A percentile compares a stretch with the other conserved stretches of the same genome.
Conservation (phyloP, 129 eudicot species). For the Tagetes erecta region DNA sequence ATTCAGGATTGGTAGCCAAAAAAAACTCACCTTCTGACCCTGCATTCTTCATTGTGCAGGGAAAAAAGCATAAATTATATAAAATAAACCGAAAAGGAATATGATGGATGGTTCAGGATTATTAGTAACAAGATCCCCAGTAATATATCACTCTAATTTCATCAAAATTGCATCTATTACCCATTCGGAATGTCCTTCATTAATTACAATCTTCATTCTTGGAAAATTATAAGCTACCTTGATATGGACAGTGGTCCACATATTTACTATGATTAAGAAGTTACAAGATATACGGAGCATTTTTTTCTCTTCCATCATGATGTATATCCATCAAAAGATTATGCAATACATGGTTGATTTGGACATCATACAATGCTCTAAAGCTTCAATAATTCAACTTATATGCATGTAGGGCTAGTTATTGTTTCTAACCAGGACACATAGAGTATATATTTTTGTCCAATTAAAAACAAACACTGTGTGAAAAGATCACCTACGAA, state of each 20-base stretch:
- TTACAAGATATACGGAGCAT: slow-evolving; percentile 9
- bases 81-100: slow-evolving; percentile 18
- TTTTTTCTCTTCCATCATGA: neutral
- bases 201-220: slow-evolving; percentile 18
- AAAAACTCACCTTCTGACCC: slow-evolving; percentile 80
- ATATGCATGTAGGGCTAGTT: slow-evolving; percentile 10
- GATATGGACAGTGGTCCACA: slow-evolving; percentile 1
- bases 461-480: neutral
- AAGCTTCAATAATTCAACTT: neutral
- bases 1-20: slow-evolving; percentile 74
- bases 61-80: slow-evolving; percentile 13
- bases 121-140: slow-evolving; percentile 19
- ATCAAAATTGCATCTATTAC: slow-evolving; percentile 9
- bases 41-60: slow-evolving; percentile 60
- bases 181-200: neutral
- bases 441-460: neutral
- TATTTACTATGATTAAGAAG: slow-evolving; percentile 10
- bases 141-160: slow-evolving; percentile 2
- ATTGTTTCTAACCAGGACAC: slow-evolving; percentile 11
- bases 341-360: slow-evolving; percentile 16
- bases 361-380: neutral
- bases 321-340: slow-evolving; percentile 28
- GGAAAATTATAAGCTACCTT: neutral
- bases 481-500: neutral
- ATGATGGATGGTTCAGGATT: slow-evolving; percentile 27